These are phyloP conservation scores for Carex scoparia DNA, from an alignment of 176 grass and related monocot species.

Conservation along the genomic window DNA sequence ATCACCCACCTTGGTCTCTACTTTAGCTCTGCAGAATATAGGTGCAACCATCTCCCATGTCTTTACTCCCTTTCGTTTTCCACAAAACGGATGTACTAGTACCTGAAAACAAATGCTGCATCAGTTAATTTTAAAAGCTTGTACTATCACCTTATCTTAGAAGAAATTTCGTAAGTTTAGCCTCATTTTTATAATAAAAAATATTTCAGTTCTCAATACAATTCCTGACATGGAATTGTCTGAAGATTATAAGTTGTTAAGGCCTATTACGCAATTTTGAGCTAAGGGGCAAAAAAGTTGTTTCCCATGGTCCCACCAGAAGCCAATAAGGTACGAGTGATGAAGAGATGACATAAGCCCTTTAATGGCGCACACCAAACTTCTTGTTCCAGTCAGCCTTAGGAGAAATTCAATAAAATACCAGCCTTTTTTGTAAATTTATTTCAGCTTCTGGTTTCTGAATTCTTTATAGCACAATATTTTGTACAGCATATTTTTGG, in stretches of 20 bases:
- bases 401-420: not conserved
- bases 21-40: constrained; percentile 68
- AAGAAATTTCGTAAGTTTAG: not conserved
- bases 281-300: not conserved
- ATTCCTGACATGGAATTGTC: not conserved
- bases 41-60: constrained; percentile 76
- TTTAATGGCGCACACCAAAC: not conserved
- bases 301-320: not conserved
- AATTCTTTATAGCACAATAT: not conserved
- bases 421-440: not conserved
- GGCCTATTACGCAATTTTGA: not conserved
- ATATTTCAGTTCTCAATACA: not conserved
- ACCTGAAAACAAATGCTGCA: constrained; percentile 44
- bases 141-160: not conserved
- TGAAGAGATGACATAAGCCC: not conserved
- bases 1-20: constrained; percentile 63
- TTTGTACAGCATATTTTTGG: not conserved
- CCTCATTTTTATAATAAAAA: not conserved
- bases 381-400: not conserved
- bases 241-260: not conserved
- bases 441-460: not conserved
- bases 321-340: not conserved
- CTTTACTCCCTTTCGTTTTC: constrained; percentile 65
- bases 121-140: not conserved
- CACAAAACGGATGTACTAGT: constrained; percentile 92